These are phyloP conservation scores for Myxozyma mucilagina DNA, from an alignment of 805 yeast species.

Conservation along the genomic window DNA sequence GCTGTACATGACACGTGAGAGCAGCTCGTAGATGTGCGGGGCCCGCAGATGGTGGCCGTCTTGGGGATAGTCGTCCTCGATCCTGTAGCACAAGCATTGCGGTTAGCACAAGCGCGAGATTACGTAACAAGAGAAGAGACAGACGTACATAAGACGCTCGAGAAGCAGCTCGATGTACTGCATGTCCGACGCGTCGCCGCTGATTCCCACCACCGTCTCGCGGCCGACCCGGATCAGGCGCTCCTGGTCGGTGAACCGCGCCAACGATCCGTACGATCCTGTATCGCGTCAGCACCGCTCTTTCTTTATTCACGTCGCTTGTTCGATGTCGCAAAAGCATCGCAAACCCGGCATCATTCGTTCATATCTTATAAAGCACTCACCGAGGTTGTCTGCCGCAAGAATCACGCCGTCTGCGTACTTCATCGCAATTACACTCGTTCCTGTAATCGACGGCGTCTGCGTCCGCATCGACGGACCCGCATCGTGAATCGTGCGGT, in stretches of 20 bases:
- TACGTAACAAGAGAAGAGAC: neutral
- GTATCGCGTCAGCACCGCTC: neutral
- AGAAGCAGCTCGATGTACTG: conserved; percentile 76
- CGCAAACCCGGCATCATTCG: too few relatives aligned
- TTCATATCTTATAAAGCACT: too few relatives aligned
- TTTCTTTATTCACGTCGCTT: neutral
- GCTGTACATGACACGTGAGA: conserved; percentile 77
- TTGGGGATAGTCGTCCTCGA: conserved; percentile 75
- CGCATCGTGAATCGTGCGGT: conserved; percentile 55
- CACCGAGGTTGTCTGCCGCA: conserved; percentile 90
- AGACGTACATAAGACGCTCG: conserved; percentile 62
- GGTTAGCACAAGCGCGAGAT: conserved; percentile 28
- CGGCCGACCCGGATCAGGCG: conserved; percentile 82
- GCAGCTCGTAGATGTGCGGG: conserved; percentile 83
- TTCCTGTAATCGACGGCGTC: conserved; percentile 94
- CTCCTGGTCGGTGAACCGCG: conserved; percentile 81
- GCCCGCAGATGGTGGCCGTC: conserved; percentile 72
- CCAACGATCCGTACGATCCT: conserved; percentile 87
- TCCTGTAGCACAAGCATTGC: conserved; percentile 31
- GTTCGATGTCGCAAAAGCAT: too few relatives aligned
- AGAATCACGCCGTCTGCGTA: conserved; percentile 85
- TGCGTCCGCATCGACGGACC: conserved; percentile 56
- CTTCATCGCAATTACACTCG: conserved; percentile 90
- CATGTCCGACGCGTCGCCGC: conserved; percentile 94
- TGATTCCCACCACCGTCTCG: conserved; percentile 84